Conservation (phyloP, 148 eudicot genomes). For the Dysphania ambrosioides region DNA sequence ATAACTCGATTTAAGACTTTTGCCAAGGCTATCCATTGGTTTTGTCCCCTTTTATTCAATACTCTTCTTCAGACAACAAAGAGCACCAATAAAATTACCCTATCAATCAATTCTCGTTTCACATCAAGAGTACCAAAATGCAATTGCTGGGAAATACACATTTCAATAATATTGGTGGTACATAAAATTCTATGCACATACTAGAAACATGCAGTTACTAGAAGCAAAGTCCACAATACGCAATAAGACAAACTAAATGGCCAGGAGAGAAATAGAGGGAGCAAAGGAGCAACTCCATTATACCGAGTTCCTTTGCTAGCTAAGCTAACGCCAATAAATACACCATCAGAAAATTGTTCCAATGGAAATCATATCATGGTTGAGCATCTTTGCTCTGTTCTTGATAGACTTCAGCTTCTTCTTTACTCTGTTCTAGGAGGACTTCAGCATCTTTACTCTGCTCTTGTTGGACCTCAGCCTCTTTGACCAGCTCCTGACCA, state of each 20-base stretch:
- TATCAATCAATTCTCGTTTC: no score
- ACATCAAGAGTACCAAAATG: neutral
- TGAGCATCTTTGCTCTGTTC: slow-evolving; percentile 18
- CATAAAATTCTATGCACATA: slow-evolving; percentile 26
- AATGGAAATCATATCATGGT: neutral
- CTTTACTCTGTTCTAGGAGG: no score
- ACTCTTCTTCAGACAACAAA: no score
- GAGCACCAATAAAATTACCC: no score
- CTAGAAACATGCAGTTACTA: slow-evolving; percentile 5
- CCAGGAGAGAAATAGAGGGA: neutral
- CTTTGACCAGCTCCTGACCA: no score
- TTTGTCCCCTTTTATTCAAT: no score
- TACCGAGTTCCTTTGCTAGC: neutral
- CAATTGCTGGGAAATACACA: slow-evolving; percentile 7
- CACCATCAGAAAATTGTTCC: slow-evolving; percentile 18
- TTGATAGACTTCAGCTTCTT: no score
- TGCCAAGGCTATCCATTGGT: no score
- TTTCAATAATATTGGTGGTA: no score
- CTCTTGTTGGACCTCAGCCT: neutral
- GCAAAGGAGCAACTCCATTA: neutral
- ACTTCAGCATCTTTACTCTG: no score
- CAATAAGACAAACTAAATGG: slow-evolving; percentile 1
- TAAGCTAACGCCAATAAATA: slow-evolving; percentile 12
- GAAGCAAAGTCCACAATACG: slow-evolving; percentile 1
- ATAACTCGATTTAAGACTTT: no score